Evolutionary conservation across 352 stramenopile species (phyloP).

Genomic region (Globisporangium iwayamae): DNA sequence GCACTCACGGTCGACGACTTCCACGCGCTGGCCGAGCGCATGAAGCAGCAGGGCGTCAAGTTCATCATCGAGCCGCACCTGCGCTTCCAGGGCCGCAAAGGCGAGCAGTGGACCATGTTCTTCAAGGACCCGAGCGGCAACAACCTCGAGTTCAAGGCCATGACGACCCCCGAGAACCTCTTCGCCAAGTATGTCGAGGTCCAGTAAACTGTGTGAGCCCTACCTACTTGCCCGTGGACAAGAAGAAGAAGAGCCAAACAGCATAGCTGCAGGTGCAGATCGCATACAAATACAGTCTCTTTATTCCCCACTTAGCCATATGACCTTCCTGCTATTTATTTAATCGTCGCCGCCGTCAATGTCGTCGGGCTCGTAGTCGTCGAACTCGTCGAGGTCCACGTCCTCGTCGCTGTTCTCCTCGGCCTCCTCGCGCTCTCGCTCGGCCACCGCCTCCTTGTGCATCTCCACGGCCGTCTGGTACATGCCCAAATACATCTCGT

Average conservation of each 20-base stretch:
- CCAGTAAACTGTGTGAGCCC: constrained; percentile 19
- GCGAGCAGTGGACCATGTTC: constrained; percentile 99
- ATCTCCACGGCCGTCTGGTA: constrained; percentile 85
- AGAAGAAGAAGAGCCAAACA: neutral
- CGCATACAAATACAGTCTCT: constrained; percentile 13
- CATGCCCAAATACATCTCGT: constrained; percentile 88
- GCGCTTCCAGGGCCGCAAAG: constrained; percentile 91
- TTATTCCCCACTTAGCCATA: neutral
- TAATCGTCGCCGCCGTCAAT: constrained; percentile 53
- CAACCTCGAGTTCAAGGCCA: constrained; percentile 99
- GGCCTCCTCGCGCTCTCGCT: constrained; percentile 27
- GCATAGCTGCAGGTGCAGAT: neutral
- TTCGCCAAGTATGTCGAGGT: constrained; percentile 97
- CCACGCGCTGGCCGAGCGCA: constrained; percentile 80
- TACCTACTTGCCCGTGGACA: neutral
- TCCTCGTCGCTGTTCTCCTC: constrained; percentile 36
- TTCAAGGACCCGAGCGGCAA: constrained; percentile 98
- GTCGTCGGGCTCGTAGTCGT: constrained; percentile 46
- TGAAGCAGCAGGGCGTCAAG: constrained; percentile 73
- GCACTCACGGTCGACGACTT: constrained; percentile 93
- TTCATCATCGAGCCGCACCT: constrained; percentile 97
- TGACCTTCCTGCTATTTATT: too few relatives aligned
- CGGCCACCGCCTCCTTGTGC: constrained; percentile 64
- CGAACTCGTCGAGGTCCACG: constrained; percentile 41
- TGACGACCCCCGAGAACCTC: constrained; percentile 95